Percentiles rank a stretch among this genome's conserved stretches.
phyloP scores from a whole-genome alignment of 1,284 basidiomycete species.

The Malassezia obtusa region DNA sequence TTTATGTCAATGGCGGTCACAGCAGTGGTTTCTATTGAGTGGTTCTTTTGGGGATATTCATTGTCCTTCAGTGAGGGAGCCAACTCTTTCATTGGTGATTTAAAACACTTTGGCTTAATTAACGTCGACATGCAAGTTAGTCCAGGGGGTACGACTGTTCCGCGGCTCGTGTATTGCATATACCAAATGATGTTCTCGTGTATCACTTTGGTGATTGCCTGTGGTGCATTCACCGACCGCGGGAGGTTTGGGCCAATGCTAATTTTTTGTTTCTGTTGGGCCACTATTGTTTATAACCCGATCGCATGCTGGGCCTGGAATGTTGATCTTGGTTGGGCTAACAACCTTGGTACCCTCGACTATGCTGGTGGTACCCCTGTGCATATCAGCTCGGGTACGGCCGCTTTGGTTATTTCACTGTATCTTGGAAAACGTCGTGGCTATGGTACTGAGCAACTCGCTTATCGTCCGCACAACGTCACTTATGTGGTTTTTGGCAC shows the following conservation, averaged over 20 bases:
- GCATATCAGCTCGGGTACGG: constrained; percentile 49
- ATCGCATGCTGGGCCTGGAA: constrained; percentile 48
- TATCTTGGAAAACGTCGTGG: constrained; percentile 50
- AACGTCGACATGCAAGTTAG: constrained; percentile 69
- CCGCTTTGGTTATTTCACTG: constrained; percentile 45
- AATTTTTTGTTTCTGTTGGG: constrained; percentile 82
- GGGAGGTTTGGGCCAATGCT: constrained; percentile 74
- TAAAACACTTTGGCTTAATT: constrained; percentile 70
- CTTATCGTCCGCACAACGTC: constrained; percentile 50
- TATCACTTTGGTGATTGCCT: constrained; percentile 61
- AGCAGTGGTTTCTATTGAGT: constrained; percentile 64
- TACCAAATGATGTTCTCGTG: constrained; percentile 80
- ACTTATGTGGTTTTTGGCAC: constrained; percentile 50
- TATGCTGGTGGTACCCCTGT: constrained; percentile 51
- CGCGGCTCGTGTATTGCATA: constrained; percentile 72
- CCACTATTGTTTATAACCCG: constrained; percentile 70
- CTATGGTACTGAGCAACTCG: constrained; percentile 49
- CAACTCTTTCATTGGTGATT: constrained; percentile 52
- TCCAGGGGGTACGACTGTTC: constrained; percentile 51
- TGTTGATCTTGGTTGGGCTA: constrained; percentile 38
- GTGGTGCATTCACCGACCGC: constrained; percentile 86
- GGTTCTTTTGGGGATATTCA: constrained; percentile 49
- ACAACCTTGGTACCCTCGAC: constrained; percentile 48
- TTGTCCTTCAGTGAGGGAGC: constrained; percentile 50
- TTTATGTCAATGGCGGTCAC: constrained; percentile 70